These are phyloP conservation scores for Cyberlindnera suaveolens DNA, from an alignment of 805 yeast genomes.

Conservation along the genomic window DNA sequence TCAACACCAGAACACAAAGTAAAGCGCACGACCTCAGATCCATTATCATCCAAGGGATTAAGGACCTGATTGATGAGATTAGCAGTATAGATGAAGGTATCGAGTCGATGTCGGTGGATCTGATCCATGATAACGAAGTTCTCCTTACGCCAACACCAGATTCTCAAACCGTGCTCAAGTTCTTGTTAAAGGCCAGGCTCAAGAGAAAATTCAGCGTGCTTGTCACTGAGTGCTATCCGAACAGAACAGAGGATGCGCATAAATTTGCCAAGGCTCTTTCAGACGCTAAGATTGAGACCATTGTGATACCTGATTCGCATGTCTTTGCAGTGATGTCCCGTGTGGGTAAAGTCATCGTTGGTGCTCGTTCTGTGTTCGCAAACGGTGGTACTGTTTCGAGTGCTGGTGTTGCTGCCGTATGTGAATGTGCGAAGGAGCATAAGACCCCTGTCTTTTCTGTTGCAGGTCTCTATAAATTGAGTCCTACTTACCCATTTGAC, in stretches of 20 bases:
- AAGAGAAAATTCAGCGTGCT: conserved; percentile 89
- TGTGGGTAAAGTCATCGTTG: conserved; percentile 92
- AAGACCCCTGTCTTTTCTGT: conserved; percentile 95
- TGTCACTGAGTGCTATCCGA: conserved; percentile 90
- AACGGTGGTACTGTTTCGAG: conserved; percentile 92
- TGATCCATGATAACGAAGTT: conserved; percentile 88
- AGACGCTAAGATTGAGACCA: conserved; percentile 81
- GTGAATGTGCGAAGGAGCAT: conserved; percentile 93
- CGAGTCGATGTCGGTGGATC: conserved; percentile 83
- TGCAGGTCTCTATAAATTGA: conserved; percentile 87
- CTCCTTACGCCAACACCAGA: conserved; percentile 91
- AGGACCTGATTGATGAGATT: conserved; percentile 88
- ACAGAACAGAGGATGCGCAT: conserved; percentile 72
- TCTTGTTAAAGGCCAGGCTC: conserved; percentile 76
- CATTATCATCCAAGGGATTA: conserved; percentile 83
- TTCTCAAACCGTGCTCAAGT: conserved; percentile 82
- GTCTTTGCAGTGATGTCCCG: conserved; percentile 95
- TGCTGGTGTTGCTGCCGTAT: conserved; percentile 87
- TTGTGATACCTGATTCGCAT: conserved; percentile 87
- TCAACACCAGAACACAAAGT: conserved; percentile 19
- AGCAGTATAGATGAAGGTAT: conserved; percentile 85
- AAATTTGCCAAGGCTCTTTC: conserved; percentile 73
- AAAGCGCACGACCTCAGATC: conserved; percentile 63
- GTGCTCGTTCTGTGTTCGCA: conserved; percentile 88
- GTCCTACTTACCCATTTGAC: conserved; percentile 82